Percentiles rank a stretch among this genome's conserved stretches.
Conservation (phyloP, 2,329 filamentous ascomycete genomes). For the Pseudogymnoascus sp. region DNA sequence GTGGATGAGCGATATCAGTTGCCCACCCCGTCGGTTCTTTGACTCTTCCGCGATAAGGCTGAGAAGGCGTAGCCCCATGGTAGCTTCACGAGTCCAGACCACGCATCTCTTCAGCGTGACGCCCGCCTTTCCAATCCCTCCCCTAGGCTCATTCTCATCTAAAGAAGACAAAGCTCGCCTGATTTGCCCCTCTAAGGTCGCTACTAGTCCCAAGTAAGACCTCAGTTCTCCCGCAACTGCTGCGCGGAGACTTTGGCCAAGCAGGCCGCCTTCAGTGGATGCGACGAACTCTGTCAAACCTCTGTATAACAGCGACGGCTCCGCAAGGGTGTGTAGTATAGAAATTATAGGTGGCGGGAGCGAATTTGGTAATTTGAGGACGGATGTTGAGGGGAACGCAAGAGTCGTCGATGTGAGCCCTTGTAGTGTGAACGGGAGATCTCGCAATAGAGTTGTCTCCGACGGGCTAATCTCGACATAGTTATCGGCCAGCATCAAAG, state of each 20-base stretch:
- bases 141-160: slow-evolving; percentile 58
- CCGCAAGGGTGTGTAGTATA: slow-evolving; percentile 79
- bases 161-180: slow-evolving; percentile 68
- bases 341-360: slow-evolving; percentile 80
- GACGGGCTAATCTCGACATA: slow-evolving; percentile 50
- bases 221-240: slow-evolving; percentile 78
- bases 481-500: slow-evolving; percentile 49
- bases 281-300: slow-evolving; percentile 75
- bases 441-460: slow-evolving; percentile 61
- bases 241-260: slow-evolving; percentile 84
- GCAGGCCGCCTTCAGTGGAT: slow-evolving; percentile 69
- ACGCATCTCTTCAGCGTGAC: slow-evolving; percentile 94
- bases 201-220: slow-evolving; percentile 83
- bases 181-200: slow-evolving; percentile 88
- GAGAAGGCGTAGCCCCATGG: slow-evolving; percentile 89
- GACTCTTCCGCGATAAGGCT: slow-evolving; percentile 90
- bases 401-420: slow-evolving; percentile 82
- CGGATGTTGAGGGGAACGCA: slow-evolving; percentile 60
- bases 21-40: slow-evolving; percentile 74
- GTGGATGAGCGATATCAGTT: slow-evolving; percentile 89
- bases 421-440: slow-evolving; percentile 87
- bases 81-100: slow-evolving; percentile 94
- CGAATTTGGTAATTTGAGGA: slow-evolving; percentile 66
- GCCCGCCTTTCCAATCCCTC: slow-evolving; percentile 72
- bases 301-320: slow-evolving; percentile 87